These are phyloP conservation scores for Malassezia pachydermatis DNA, from an alignment of 1,284 basidiomycete genomes.

Conservation along the genomic window DNA sequence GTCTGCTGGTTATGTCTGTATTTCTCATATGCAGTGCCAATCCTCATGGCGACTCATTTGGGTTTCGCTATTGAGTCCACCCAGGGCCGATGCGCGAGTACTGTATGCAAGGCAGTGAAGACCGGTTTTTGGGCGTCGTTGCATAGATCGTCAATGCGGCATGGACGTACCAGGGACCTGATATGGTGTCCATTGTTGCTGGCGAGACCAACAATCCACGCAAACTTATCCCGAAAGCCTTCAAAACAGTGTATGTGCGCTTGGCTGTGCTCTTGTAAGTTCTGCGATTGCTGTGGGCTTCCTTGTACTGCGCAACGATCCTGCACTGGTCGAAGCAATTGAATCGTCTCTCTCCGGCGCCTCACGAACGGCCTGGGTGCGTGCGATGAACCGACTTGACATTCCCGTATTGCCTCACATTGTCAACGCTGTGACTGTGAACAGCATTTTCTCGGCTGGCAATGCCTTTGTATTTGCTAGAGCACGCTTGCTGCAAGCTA, in stretches of 20 bases:
- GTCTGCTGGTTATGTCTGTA: constrained; percentile 6
- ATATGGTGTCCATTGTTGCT: constrained; percentile 74
- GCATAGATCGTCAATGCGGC: constrained; percentile 54
- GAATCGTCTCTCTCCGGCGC: constrained; percentile 20
- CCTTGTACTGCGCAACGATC: constrained; percentile 33
- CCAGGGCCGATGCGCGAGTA: constrained; percentile 51
- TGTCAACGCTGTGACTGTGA: constrained; percentile 68
- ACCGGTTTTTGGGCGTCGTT: constrained; percentile 51
- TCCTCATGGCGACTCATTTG: constrained; percentile 19
- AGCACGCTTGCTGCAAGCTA: constrained; percentile 63
- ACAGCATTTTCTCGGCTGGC: constrained; percentile 74
- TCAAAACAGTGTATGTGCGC: constrained; percentile 30
- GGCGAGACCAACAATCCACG: constrained; percentile 54
- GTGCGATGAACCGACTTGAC: constrained; percentile 49
- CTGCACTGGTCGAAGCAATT: constrained; percentile 15
- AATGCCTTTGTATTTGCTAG: constrained; percentile 71
- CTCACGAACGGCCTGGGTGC: constrained; percentile 43
- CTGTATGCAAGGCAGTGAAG: constrained; percentile 54
- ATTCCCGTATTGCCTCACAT: constrained; percentile 49
- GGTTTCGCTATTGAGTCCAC: constrained; percentile 41
- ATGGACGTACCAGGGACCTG: constrained; percentile 70
- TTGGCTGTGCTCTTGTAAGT: constrained; percentile 50
- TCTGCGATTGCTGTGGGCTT: constrained; percentile 50
- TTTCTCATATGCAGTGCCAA: constrained; percentile 4
- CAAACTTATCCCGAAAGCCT: constrained; percentile 33